These are phyloP conservation scores for Microstroma glucosiphilum DNA, from an alignment of 1,284 basidiomycete species.

Conservation along the genomic window DNA sequence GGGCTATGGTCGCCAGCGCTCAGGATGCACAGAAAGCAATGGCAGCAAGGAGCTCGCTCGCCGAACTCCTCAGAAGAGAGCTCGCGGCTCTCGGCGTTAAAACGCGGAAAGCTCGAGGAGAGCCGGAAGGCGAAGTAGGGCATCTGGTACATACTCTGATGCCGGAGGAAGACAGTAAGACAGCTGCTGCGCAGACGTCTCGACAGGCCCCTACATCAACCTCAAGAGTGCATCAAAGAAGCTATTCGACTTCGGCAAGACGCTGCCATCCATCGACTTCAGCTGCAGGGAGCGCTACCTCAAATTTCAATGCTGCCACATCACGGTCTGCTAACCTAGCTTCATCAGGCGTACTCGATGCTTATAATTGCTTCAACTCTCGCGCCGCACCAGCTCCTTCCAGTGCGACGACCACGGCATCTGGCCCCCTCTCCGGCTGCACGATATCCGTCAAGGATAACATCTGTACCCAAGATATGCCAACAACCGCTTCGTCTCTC, in stretches of 20 bases:
- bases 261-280: too few relatives aligned
- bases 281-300: too few relatives aligned
- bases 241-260: too few relatives aligned
- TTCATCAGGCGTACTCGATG: background rate
- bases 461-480: conserved; percentile 27
- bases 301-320: too few relatives aligned
- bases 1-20: background rate
- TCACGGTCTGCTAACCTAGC: too few relatives aligned
- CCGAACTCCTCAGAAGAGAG: background rate
- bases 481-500: conserved; percentile 32
- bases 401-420: background rate
- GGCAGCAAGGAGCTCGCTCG: background rate
- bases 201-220: too few relatives aligned
- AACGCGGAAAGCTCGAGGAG: background rate
- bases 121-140: background rate
- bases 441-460: conserved; percentile 45
- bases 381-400: background rate
- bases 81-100: background rate
- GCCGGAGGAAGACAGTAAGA: background rate
- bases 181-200: background rate
- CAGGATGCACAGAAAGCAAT: background rate
- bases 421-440: conserved; percentile 28
- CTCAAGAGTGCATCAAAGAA: too few relatives aligned
- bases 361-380: conserved; percentile 1
- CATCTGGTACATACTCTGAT: conserved; percentile 1